Evolutionary conservation across 371 early-diverging fungal species (phyloP).

Genomic region (Coemansia sp.): DNA sequence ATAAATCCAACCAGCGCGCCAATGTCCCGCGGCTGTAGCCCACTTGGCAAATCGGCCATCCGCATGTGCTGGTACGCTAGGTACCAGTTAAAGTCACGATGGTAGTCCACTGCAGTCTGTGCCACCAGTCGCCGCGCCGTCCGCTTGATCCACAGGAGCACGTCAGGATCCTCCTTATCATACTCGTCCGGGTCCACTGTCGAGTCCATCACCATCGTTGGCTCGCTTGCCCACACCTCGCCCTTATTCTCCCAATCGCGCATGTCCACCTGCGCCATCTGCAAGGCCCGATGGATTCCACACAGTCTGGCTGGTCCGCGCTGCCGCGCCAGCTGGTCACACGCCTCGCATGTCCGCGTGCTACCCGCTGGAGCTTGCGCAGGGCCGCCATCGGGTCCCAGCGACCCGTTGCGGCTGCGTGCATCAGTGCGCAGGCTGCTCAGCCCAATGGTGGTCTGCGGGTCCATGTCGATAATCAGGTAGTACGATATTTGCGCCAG

Average conservation of each 20-base stretch:
- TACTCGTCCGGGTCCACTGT: conserved; percentile 47
- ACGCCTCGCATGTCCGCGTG: conserved; percentile 24
- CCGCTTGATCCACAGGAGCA: conserved; percentile 37
- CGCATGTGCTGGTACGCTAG: conserved; percentile 38
- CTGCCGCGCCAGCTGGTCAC: conserved; percentile 10
- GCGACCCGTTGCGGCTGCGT: conserved; percentile 44
- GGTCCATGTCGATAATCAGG: conserved; percentile 47
- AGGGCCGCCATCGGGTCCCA: conserved; percentile 18
- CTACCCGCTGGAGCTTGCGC: not conserved
- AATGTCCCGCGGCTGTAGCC: conserved; percentile 22
- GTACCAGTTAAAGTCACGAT: conserved; percentile 50
- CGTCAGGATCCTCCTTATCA: conserved; percentile 47
- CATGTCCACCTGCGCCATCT: conserved; percentile 39
- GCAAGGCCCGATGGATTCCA: conserved; percentile 38
- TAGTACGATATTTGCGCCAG: conserved; percentile 43
- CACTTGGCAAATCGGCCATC: conserved; percentile 35
- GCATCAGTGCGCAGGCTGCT: conserved; percentile 19
- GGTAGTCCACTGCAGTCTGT: conserved; percentile 37
- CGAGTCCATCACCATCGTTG: conserved; percentile 48
- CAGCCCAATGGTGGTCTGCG: conserved; percentile 39
- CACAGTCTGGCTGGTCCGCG: conserved; percentile 11
- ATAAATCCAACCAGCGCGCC: conserved; percentile 36
- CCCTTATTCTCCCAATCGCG: conserved; percentile 51
- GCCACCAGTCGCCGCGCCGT: conserved; percentile 32
- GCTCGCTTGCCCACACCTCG: conserved; percentile 45